Base-by-base conservation (phyloP, 805 yeast species). In the Citeromyces nyonsensis region DNA sequence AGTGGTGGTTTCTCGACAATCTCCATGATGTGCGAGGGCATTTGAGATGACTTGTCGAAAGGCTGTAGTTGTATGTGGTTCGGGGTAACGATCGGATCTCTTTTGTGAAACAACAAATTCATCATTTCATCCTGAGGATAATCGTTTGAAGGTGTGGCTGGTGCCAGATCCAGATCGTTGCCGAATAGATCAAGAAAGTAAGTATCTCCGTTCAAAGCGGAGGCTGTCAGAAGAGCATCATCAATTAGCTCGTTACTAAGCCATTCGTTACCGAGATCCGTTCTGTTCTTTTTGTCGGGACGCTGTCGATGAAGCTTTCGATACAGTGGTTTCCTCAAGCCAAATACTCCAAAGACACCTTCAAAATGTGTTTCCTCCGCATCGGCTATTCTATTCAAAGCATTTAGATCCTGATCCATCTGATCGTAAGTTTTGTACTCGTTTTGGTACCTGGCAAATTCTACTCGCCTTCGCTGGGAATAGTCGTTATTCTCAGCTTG, bases 321-420 rank as follows among this genome's bases (percentile, higher is more conserved):
- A 15, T 39, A 31, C 6, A 31, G 29, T 25, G 28, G 20, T 15
- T 22, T 8, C 49, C 31, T 33, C 44, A 35, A 36, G 40, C 40
- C 63, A 43, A 84, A 82, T 1, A 82, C 91, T 1, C 93, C 94
- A 57, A 83, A 85, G 10, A 91, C 93, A 1, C 94, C 94, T 29
- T 66, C 52, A 4, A 66, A 44, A 53, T 66, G 61, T 0, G 83
- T 75, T 30, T 11, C 15, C 3, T 31, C 30, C 26, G 12, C 24
- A 24, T n/a, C 33, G 8, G 15, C 15, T 10, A 22, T 14, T 25
- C 37, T 35, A 6, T 59, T 52, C 14, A 83, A 52, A 4, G 58
- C 46, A 2, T 68, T 63, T 31, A 81, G 55, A 41, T 80, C 83
- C 28, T 59, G 58, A 49, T 85, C 94, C 73, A 85, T 75, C 13